Evolutionary conservation across 305 asterid genomes (phyloP).

Genomic region (Fraxinus ornus): DNA sequence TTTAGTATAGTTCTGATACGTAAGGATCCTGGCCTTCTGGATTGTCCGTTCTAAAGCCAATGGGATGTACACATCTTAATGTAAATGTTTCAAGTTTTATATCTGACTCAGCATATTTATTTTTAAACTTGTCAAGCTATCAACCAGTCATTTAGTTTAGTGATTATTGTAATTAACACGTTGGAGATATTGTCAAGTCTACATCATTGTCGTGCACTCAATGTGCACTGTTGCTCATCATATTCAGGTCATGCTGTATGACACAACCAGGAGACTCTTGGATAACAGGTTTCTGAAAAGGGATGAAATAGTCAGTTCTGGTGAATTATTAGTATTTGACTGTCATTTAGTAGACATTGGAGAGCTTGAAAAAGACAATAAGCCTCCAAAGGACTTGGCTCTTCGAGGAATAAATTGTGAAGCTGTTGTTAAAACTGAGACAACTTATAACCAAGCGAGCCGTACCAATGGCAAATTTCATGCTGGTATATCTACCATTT

Average conservation of each 20-base stretch:
- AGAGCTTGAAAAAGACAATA: constrained; percentile 47
- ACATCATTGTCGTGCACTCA: constrained; percentile 9
- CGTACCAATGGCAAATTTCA: constrained; percentile 27
- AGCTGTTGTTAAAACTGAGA: constrained; percentile 31
- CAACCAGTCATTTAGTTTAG: constrained; percentile 22
- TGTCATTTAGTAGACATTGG: constrained; percentile 74
- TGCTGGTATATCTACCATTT: constrained; percentile 39
- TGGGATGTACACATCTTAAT: background rate
- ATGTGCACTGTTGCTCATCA: background rate
- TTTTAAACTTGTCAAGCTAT: background rate
- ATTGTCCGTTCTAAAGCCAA: background rate
- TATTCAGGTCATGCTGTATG: constrained; percentile 62
- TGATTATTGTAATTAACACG: constrained; percentile 9
- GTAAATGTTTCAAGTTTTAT: constrained; percentile 2
- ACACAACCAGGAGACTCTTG: constrained; percentile 56
- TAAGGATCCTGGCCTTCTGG: background rate
- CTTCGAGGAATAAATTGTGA: constrained; percentile 32
- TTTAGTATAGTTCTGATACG: background rate
- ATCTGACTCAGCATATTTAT: background rate
- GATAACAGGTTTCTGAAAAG: constrained; percentile 63
- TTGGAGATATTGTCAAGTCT: background rate
- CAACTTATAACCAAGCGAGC: constrained; percentile 23
- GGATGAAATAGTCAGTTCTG: constrained; percentile 59
- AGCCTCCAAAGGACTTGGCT: constrained; percentile 37
- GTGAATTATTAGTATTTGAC: constrained; percentile 56